A percentile compares a stretch with the other conserved stretches of the same genome.
These are phyloP conservation scores for Sporisorium iseilematis-ciliati DNA, from an alignment of 1,284 basidiomycete genomes.

Conservation along the genomic window DNA sequence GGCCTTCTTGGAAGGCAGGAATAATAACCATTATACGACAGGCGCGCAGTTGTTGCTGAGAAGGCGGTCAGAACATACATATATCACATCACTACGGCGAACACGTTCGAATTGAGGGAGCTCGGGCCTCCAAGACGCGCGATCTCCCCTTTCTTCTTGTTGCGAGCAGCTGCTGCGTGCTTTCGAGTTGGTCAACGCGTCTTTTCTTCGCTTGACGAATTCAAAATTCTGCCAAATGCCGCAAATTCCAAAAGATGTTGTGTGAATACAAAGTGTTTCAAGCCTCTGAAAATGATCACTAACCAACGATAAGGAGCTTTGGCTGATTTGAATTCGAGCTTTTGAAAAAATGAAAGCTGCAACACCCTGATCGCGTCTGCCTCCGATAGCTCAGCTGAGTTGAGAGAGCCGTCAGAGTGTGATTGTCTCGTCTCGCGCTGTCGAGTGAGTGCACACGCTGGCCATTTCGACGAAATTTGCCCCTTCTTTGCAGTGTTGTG, in stretches of 20 bases:
- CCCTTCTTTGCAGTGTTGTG: slow-evolving; percentile 1
- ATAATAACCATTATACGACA: too few relatives aligned
- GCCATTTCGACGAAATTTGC: not conserved
- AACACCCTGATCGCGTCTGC: slow-evolving; percentile 2
- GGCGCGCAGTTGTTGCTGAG: too few relatives aligned
- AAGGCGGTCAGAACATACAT: too few relatives aligned
- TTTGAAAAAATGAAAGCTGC: slow-evolving; percentile 1
- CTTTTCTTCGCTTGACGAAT: not conserved
- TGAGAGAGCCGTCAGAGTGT: slow-evolving; percentile 7
- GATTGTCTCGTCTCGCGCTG: slow-evolving; percentile 9
- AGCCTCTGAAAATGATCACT: slow-evolving; percentile 10
- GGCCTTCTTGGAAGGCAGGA: too few relatives aligned
- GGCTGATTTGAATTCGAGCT: not conserved
- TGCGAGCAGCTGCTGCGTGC: not conserved
- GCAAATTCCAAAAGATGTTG: slow-evolving; percentile 3
- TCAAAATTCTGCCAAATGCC: slow-evolving; percentile 8
- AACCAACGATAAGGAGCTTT: not conserved
- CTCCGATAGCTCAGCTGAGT: slow-evolving; percentile 16
- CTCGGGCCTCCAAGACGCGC: too few relatives aligned
- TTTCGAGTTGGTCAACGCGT: slow-evolving; percentile 6
- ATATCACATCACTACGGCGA: too few relatives aligned
- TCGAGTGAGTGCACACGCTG: slow-evolving; percentile 7
- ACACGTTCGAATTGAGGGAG: too few relatives aligned
- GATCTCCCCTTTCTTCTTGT: too few relatives aligned
- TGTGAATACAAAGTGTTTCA: not conserved